phyloP scores from a whole-genome alignment of 2,329 filamentous ascomycete species.

The Fusarium sp. region DNA sequence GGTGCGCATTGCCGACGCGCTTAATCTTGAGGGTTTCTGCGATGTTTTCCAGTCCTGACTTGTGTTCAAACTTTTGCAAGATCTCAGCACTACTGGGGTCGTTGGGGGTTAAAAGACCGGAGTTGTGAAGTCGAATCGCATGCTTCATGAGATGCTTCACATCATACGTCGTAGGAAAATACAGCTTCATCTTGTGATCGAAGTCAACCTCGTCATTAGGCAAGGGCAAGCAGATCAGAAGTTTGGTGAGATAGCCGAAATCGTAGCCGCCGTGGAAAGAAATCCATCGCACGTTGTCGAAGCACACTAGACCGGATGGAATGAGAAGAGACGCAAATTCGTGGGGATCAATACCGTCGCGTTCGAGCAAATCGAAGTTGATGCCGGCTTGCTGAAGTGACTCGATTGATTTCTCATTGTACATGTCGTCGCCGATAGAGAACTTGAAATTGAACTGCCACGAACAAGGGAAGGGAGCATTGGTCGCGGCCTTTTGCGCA shows the following conservation, averaged over 20 bases:
- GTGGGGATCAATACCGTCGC: conserved; percentile 89
- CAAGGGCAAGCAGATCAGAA: conserved; percentile 83
- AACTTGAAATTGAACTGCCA: conserved; percentile 99
- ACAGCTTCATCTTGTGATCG: conserved; percentile 87
- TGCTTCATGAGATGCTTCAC: conserved; percentile 98
- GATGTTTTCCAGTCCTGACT: conserved; percentile 92
- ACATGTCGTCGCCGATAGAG: conserved; percentile 95
- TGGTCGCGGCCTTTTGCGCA: conserved; percentile 55
- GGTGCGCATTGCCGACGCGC: conserved; percentile 87
- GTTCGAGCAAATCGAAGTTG: conserved; percentile 85
- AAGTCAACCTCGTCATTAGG: conserved; percentile 93
- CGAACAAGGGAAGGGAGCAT: conserved; percentile 78
- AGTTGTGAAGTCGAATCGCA: conserved; percentile 76
- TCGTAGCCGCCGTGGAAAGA: conserved; percentile 98
- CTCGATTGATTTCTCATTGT: conserved; percentile 93
- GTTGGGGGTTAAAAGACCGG: conserved; percentile 70
- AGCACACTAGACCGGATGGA: conserved; percentile 89
- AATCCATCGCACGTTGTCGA: conserved; percentile 92
- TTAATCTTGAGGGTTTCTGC: conserved; percentile 93
- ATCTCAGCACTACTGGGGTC: conserved; percentile 77
- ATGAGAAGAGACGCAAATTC: conserved; percentile 92
- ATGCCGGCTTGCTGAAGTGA: conserved; percentile 92
- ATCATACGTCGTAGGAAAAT: conserved; percentile 93
- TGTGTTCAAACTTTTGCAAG: conserved; percentile 86
- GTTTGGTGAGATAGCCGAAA: conserved; percentile 96